Evolutionary conservation across 768 basidiomycete genomes (phyloP), one percentile per base, ranked within the genome.

Genomic region (Plicaturopsis crispa): DNA sequence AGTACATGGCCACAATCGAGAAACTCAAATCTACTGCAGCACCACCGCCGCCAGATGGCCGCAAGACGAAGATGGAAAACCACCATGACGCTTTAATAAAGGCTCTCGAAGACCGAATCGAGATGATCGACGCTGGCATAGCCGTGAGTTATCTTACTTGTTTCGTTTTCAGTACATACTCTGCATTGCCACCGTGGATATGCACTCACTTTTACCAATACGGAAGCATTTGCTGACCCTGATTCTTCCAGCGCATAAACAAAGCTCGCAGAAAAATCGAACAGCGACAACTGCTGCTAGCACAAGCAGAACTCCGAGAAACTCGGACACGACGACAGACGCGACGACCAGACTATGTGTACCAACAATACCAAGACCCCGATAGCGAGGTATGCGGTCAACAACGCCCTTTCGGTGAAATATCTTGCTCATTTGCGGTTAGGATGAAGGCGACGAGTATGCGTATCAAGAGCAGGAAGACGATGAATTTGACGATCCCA

Each of bases 311-410:
- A 55, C 62, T 87, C 42, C 74, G 86, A 44, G 77, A 80, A 57
- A 89, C 85, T 19, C 72, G 88, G 43, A 89, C 87, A 14, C 72
- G 86, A 43, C 70, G 82, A 38, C 73, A 75, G 59, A 78, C 80
- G 3, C 72, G 73, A 31, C 78, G 74, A 45, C 83, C 84, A 33
- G 83, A 88, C 65, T 91, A 91, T 59, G 84, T 84, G 36, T 87
- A 89, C 58, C 68, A 72, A 50, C 73, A 80, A 48, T 69, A 70
- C n/a, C n/a, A n/a, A n/a, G n/a, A n/a, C 41, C 61, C 67, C 47
- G 76, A 73, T 41, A 81, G 78, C 48, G 86, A 83, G 60, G 82
- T 66, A 67, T 63, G 75, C 63, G n/a, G n/a, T n/a, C n/a, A n/a
- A n/a, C n/a, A n/a, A n/a, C n/a, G n/a, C n/a, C n/a, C n/a, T n/a